A percentile compares a stretch with the other conserved stretches of the same genome.
Conservation (phyloP, 2,329 filamentous ascomycete genomes). For the Paecilomyces fulvus region DNA sequence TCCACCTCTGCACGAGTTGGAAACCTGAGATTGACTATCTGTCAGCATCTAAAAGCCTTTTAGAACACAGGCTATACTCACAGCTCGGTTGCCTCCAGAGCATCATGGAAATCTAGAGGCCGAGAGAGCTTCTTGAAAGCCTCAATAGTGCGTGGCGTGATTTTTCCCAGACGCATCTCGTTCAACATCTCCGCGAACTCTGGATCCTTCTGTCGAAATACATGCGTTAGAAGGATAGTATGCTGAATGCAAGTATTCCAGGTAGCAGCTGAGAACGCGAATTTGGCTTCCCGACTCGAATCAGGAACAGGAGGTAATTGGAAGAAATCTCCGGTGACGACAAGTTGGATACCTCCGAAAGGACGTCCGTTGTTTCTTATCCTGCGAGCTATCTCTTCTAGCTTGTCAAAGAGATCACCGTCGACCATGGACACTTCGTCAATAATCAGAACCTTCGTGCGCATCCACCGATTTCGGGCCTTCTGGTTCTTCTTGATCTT, state of each 20-base stretch:
- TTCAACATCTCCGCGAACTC: constrained; percentile 94
- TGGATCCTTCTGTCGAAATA: constrained; percentile 89
- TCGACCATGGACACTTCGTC: constrained; percentile 99
- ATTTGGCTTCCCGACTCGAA: constrained; percentile 63
- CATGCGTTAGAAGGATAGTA: constrained; percentile 88
- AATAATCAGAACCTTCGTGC: constrained; percentile 77
- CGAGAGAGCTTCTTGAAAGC: constrained; percentile 68
- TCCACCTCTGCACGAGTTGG: constrained; percentile 88
- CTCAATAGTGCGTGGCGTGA: constrained; percentile 65
- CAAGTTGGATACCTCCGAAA: constrained; percentile 91
- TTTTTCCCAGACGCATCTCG: constrained; percentile 85
- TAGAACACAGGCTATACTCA: constrained; percentile 28
- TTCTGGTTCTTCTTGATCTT: constrained; percentile 76
- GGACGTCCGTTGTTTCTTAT: constrained; percentile 85
- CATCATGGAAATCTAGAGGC: constrained; percentile 63
- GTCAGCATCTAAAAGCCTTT: neutral
- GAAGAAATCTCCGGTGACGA: constrained; percentile 97
- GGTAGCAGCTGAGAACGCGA: constrained; percentile 84
- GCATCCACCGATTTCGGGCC: constrained; percentile 79
- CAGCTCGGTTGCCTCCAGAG: constrained; percentile 76
- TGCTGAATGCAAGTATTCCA: constrained; percentile 92
- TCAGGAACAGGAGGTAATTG: constrained; percentile 92
- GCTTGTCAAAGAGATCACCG: constrained; percentile 91
- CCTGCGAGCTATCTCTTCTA: constrained; percentile 75
- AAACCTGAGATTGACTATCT: constrained; percentile 48